Conservation (phyloP, 192 early-diverging fungal species). For the Backusella luteola region DNA sequence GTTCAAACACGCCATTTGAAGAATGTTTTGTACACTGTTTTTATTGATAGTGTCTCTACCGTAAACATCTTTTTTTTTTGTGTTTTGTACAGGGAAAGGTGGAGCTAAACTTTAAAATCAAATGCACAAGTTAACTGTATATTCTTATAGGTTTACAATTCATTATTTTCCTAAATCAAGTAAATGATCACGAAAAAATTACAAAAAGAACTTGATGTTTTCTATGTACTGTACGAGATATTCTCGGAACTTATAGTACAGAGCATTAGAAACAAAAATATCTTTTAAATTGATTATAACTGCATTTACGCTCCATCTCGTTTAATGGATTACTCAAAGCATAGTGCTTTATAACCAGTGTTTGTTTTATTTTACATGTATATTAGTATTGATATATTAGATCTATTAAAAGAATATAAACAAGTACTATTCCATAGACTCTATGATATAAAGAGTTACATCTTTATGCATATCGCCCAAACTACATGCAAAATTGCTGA, state of each 20-base stretch:
- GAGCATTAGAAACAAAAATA: background rate
- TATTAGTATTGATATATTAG: too few relatives aligned
- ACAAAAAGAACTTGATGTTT: too few relatives aligned
- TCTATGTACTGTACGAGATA: too few relatives aligned
- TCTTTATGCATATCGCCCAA: background rate
- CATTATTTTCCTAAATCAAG: background rate
- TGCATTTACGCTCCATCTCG: too few relatives aligned
- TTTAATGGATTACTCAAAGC: too few relatives aligned
- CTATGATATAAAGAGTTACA: background rate
- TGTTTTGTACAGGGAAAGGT: background rate
- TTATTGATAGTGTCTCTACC: background rate
- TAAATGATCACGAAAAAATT: background rate
- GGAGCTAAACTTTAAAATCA: background rate
- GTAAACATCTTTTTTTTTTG: background rate
- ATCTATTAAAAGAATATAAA: too few relatives aligned
- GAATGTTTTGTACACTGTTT: background rate
- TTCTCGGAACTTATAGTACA: too few relatives aligned
- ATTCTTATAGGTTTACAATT: background rate
- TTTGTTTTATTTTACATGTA: too few relatives aligned
- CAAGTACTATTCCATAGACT: too few relatives aligned
- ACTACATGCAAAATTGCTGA: background rate
- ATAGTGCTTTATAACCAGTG: too few relatives aligned
- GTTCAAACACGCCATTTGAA: background rate
- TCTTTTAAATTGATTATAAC: too few relatives aligned
- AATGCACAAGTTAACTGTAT: background rate